These are phyloP conservation scores for Lasiosphaeris hirsuta DNA, from an alignment of 495 filamentous ascomycete genomes.

Conservation along the genomic window DNA sequence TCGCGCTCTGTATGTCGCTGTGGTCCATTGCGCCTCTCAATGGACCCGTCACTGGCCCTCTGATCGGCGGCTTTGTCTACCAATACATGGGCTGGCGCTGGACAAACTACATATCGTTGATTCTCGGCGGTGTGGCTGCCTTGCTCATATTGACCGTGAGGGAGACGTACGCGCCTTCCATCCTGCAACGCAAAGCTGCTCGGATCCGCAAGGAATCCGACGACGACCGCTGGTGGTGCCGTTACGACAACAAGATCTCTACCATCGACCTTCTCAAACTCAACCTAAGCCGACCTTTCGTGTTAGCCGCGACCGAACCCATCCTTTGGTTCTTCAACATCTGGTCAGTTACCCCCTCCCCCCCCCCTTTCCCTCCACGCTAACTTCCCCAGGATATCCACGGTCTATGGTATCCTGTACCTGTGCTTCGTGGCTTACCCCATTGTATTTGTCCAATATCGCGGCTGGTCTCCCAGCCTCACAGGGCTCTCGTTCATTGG, in stretches of 20 bases:
- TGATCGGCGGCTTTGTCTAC: slow-evolving; percentile 74
- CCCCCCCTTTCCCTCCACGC: not conserved
- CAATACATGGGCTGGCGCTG: slow-evolving; percentile 78
- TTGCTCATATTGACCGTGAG: slow-evolving; percentile 52
- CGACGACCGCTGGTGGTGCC: slow-evolving; percentile 72
- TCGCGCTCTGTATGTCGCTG: slow-evolving; percentile 68
- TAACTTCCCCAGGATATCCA: slow-evolving; percentile 36
- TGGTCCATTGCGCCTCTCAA: slow-evolving; percentile 80
- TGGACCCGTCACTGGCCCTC: slow-evolving; percentile 57
- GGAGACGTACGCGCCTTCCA: slow-evolving; percentile 75
- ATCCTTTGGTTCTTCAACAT: slow-evolving; percentile 84
- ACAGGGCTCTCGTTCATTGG: slow-evolving; percentile 76
- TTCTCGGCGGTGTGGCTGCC: slow-evolving; percentile 57
- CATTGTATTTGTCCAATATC: slow-evolving; percentile 69
- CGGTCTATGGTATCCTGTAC: slow-evolving; percentile 71
- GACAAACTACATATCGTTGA: slow-evolving; percentile 82
- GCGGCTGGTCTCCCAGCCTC: slow-evolving; percentile 70
- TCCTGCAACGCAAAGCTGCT: slow-evolving; percentile 67
- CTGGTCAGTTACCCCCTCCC: slow-evolving; percentile 32
- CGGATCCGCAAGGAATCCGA: slow-evolving; percentile 67
- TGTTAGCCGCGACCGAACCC: slow-evolving; percentile 76
- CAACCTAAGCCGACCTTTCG: slow-evolving; percentile 72
- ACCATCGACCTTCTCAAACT: slow-evolving; percentile 52
- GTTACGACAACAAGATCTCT: slow-evolving; percentile 64
- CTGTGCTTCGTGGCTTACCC: slow-evolving; percentile 84